Conservation (phyloP, 2,329 filamentous ascomycete species). For the Zasmidium angulare region DNA sequence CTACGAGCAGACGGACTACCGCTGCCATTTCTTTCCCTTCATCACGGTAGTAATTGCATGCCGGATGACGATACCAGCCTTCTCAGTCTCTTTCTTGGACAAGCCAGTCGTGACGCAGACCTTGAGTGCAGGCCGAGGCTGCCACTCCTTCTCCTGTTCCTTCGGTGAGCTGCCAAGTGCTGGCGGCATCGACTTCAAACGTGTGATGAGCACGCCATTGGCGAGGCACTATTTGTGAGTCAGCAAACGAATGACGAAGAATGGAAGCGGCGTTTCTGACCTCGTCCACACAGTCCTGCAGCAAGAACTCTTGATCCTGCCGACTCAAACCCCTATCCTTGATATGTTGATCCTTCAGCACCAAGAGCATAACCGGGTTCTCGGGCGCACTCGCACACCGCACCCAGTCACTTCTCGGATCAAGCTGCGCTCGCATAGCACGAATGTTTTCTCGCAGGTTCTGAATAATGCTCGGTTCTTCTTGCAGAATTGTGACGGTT, state of each 20-base stretch:
- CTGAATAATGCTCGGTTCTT: constrained; percentile 76
- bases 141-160: constrained; percentile 62
- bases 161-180: constrained; percentile 61
- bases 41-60: constrained; percentile 95
- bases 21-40: constrained; percentile 45
- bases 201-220: constrained; percentile 86
- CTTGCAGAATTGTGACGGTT: constrained; percentile 80
- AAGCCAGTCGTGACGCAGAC: constrained; percentile 85
- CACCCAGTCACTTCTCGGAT: constrained; percentile 93
- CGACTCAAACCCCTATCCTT: constrained; percentile 63
- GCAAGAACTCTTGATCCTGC: constrained; percentile 75
- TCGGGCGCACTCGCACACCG: constrained; percentile 75
- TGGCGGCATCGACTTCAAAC: constrained; percentile 73
- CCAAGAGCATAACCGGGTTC: constrained; percentile 83
- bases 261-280: constrained; percentile 51
- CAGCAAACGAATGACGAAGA: neutral
- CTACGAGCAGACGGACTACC: no score
- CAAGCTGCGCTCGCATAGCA: constrained; percentile 80
- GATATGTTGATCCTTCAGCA: constrained; percentile 80
- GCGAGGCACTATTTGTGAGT: constrained; percentile 62
- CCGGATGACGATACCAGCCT: constrained; percentile 81
- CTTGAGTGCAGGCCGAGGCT: constrained; percentile 79
- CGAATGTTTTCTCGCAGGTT: constrained; percentile 84
- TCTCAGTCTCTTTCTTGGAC: constrained; percentile 93
- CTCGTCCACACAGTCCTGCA: constrained; percentile 96